Percentiles rank a stretch among this genome's conserved stretches.
These are phyloP conservation scores for Eleusine coracana DNA, from an alignment of 176 grass and related monocot genomes.

Conservation along the genomic window DNA sequence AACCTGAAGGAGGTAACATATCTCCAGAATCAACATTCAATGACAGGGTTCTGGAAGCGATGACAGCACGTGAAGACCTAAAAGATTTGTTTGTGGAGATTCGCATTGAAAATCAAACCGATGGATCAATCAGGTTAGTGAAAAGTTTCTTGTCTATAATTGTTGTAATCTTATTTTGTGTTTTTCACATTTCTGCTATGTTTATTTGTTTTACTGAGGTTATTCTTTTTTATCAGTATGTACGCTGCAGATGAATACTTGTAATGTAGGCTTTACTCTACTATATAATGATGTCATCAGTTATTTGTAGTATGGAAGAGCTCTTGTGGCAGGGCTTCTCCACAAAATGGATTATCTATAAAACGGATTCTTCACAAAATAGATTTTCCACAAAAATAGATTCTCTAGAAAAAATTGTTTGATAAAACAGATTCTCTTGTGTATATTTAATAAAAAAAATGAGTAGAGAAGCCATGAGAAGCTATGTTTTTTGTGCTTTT, in stretches of 20 bases:
- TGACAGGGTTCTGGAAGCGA: conserved; percentile 72
- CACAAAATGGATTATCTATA: too few relatives aligned
- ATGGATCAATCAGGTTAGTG: conserved; percentile 35
- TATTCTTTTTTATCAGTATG: conserved; percentile 22
- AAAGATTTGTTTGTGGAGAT: conserved; percentile 66
- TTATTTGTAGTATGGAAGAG: too few relatives aligned
- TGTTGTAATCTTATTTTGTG: conserved; percentile 12
- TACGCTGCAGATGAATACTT: neutral
- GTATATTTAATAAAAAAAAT: too few relatives aligned
- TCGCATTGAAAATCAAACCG: conserved; percentile 30
- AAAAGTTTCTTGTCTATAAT: conserved; percentile 23
- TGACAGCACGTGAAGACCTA: conserved; percentile 53
- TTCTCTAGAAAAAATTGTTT: too few relatives aligned
- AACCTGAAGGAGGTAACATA: conserved; percentile 28
- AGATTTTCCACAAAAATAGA: too few relatives aligned
- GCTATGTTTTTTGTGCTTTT: too few relatives aligned
- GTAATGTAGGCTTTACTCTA: neutral
- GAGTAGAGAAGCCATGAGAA: too few relatives aligned
- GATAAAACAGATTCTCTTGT: too few relatives aligned
- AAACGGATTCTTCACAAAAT: too few relatives aligned
- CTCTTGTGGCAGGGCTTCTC: too few relatives aligned
- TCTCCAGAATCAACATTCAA: conserved; percentile 33
- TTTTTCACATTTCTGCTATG: neutral
- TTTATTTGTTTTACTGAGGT: neutral
- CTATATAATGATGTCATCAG: too few relatives aligned